A percentile compares a stretch with the other conserved stretches of the same genome.
These are phyloP conservation scores for Discostella pseudostelligera DNA, from an alignment of 108 stramenopile genomes.

Conservation along the genomic window DNA sequence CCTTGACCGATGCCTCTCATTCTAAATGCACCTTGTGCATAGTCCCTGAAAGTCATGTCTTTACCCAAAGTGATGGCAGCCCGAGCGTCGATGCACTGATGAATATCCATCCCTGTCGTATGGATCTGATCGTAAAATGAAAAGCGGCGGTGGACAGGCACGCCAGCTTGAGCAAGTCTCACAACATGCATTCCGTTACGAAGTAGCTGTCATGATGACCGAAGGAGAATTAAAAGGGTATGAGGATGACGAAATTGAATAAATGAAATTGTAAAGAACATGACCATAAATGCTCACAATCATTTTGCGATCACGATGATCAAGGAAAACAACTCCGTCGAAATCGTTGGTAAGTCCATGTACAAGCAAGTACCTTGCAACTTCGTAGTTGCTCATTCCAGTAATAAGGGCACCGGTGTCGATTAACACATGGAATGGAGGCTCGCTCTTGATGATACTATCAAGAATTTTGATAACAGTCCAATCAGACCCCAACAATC, in stretches of 20 bases:
- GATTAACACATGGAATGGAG: conserved; percentile 89
- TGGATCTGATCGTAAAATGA: conserved; percentile 97
- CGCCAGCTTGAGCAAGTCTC: conserved; percentile 83
- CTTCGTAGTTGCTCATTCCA: conserved; percentile 93
- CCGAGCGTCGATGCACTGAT: conserved; percentile 89
- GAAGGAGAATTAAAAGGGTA: neutral
- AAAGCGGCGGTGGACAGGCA: conserved; percentile 85
- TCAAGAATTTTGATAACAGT: conserved; percentile 75
- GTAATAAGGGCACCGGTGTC: conserved; percentile 97
- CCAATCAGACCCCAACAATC: conserved; percentile 74
- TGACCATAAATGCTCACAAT: conserved; percentile 39
- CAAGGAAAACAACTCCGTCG: conserved; percentile 95
- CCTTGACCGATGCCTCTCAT: conserved; percentile 97
- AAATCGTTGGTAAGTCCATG: conserved; percentile 73
- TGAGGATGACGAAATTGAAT: neutral
- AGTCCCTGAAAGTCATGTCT: conserved; percentile 97
- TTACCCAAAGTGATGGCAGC: conserved; percentile 94
- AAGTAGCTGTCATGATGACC: conserved; percentile 41
- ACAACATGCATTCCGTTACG: conserved; percentile 83
- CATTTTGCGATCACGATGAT: conserved; percentile 94
- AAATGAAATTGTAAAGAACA: neutral
- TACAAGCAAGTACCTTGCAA: conserved; percentile 87
- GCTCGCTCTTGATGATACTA: conserved; percentile 74
- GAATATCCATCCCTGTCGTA: conserved; percentile 98
- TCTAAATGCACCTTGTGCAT: conserved; percentile 95